phyloP scores from a whole-genome alignment of 179 eudicot species.

The Silene vulgaris region DNA sequence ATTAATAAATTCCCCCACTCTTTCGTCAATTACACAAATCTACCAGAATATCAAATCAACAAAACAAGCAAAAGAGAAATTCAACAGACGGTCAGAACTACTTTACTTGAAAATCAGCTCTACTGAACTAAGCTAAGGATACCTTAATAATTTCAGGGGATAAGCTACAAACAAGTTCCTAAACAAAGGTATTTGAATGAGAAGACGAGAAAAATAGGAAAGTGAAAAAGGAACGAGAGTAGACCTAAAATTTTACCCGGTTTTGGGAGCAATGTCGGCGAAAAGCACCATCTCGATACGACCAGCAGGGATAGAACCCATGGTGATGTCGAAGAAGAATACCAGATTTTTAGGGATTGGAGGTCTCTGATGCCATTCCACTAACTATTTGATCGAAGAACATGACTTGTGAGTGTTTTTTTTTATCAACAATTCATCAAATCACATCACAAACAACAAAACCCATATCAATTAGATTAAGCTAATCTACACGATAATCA shows the following conservation, averaged over 20 bases:
- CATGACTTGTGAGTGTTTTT: too few relatives aligned
- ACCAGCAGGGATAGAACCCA: too few relatives aligned
- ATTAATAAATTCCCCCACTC: background rate
- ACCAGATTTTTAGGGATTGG: too few relatives aligned
- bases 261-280: too few relatives aligned
- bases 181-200: too few relatives aligned
- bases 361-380: too few relatives aligned
- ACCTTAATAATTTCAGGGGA: background rate
- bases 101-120: background rate
- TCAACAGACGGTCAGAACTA: background rate
- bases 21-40: background rate
- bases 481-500: background rate
- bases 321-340: too few relatives aligned
- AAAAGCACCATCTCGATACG: too few relatives aligned
- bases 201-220: too few relatives aligned
- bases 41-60: background rate
- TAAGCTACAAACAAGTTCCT: background rate
- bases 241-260: too few relatives aligned
- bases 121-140: background rate
- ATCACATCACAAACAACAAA: background rate
- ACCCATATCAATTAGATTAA: background rate
- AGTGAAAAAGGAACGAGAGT: too few relatives aligned
- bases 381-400: too few relatives aligned
- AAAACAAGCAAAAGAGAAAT: background rate
- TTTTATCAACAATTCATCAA: slow-evolving; percentile 2